These are phyloP conservation scores for Pyricularia sp. DNA, from an alignment of 2,329 filamentous ascomycete species.

Conservation along the genomic window DNA sequence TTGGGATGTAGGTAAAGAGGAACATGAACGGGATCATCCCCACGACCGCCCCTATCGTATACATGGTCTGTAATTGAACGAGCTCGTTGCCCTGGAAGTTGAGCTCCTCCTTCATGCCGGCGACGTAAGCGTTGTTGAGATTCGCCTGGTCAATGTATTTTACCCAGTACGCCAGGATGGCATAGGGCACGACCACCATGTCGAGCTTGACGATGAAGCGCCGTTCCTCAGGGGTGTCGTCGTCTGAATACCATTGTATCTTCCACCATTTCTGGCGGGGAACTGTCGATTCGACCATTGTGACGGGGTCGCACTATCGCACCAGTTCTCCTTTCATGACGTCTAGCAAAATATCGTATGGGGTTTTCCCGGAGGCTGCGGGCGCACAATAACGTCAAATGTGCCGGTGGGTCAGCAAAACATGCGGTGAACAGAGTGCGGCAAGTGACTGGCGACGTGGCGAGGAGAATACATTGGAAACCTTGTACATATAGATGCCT, in stretches of 20 bases:
- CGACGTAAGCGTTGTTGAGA: constrained; percentile 33
- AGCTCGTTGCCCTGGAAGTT: constrained; percentile 10
- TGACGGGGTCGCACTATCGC: not conserved
- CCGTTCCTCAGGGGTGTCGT: constrained; percentile 39
- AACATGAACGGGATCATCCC: constrained; percentile 42
- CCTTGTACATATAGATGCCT: not conserved
- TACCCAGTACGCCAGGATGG: constrained; percentile 44
- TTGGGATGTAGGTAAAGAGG: constrained; percentile 25
- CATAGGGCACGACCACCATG: constrained; percentile 44
- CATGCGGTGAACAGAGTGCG: too few species aligned
- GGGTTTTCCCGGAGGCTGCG: not conserved
- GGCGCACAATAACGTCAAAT: too few species aligned
- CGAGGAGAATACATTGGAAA: not conserved
- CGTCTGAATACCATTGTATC: constrained; percentile 36
- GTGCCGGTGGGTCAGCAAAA: too few species aligned
- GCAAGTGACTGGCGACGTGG: too few species aligned
- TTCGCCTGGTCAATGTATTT: constrained; percentile 48
- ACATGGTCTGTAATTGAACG: constrained; percentile 45
- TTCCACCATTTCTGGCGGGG: constrained; percentile 22
- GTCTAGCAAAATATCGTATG: not conserved
- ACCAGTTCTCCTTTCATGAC: too few species aligned
- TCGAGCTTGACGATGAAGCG: constrained; percentile 46
- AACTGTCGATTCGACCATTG: not conserved
- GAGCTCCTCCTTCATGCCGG: constrained; percentile 12
- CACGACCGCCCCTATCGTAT: constrained; percentile 37